Evolutionary conservation across 164 flowering plant genomes (phyloP).

Genomic region (Nelumbo lutea): DNA sequence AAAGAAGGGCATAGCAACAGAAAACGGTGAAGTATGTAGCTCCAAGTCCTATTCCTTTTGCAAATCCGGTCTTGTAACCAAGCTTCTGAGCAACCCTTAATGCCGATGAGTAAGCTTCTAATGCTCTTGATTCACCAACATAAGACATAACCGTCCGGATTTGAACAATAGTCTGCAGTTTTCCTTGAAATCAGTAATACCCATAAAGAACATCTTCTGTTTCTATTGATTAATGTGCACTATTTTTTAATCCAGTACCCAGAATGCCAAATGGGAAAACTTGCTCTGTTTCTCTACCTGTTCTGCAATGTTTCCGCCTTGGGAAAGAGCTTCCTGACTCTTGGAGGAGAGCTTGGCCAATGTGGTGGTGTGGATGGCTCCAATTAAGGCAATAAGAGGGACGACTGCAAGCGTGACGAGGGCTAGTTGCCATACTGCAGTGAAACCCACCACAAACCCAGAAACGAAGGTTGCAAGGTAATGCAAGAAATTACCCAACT

Average conservation of each 20-base stretch:
- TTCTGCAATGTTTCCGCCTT: slow-evolving; percentile 89
- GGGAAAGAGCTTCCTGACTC: slow-evolving; percentile 78
- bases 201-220: slow-evolving; percentile 12
- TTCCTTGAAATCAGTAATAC: slow-evolving; percentile 19
- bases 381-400: slow-evolving; percentile 92
- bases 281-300: slow-evolving; percentile 43
- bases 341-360: slow-evolving; percentile 70
- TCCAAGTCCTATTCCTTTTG: slow-evolving; percentile 87
- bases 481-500: slow-evolving; percentile 96
- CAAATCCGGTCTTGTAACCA: slow-evolving; percentile 83
- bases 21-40: slow-evolving; percentile 94
- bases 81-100: slow-evolving; percentile 54
- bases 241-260: not conserved
- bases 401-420: slow-evolving; percentile 90
- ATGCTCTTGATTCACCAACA: slow-evolving; percentile 86
- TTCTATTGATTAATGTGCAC: not conserved
- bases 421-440: slow-evolving; percentile 94
- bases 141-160: slow-evolving; percentile 78
- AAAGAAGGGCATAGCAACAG: slow-evolving; percentile 89
- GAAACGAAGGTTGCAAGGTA: slow-evolving; percentile 94
- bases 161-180: slow-evolving; percentile 81
- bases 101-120: slow-evolving; percentile 68
- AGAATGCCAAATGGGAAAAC: not conserved
- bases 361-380: slow-evolving; percentile 70
- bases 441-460: slow-evolving; percentile 93